Conservation (phyloP, 2,329 filamentous ascomycete genomes). For the Trichothecium roseum region DNA sequence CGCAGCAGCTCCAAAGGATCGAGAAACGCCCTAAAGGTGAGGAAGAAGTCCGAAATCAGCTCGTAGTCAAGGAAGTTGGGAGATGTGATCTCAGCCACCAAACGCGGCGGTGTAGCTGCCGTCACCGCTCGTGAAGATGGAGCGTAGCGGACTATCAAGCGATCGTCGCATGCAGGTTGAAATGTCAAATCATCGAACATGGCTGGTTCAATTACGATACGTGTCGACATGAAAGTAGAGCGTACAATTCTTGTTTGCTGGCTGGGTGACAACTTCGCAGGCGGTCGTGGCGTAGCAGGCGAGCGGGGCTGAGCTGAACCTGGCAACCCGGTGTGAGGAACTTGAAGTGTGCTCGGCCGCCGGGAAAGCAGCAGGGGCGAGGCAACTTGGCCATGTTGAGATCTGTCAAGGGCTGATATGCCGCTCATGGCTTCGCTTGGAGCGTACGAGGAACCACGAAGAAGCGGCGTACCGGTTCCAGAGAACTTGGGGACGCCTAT, state of each 20-base stretch:
- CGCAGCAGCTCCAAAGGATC: constrained; percentile 65
- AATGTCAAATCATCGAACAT: constrained; percentile 77
- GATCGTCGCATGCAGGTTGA: constrained; percentile 69
- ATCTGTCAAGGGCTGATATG: constrained; percentile 1
- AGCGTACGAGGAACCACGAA: constrained; percentile 73
- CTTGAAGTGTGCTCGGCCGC: constrained; percentile 25
- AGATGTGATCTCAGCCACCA: constrained; percentile 94
- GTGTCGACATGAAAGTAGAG: constrained; percentile 37
- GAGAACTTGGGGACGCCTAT: constrained; percentile 77
- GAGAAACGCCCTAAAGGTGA: constrained; percentile 86
- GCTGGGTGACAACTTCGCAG: too few relatives aligned
- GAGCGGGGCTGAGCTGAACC: constrained; percentile 9
- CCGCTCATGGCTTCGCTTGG: constrained; percentile 52
- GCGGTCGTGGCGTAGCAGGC: constrained; percentile 24
- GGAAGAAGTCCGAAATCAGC: constrained; percentile 91
- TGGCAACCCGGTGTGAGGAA: constrained; percentile 23
- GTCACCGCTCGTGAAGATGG: constrained; percentile 61
- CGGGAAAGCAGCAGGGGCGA: constrained; percentile 18
- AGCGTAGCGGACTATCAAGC: constrained; percentile 73
- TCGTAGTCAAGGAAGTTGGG: constrained; percentile 95
- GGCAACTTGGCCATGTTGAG: constrained; percentile 9
- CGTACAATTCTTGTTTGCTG: constrained; percentile 24
- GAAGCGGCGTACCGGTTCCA: constrained; percentile 59
- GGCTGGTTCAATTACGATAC: constrained; percentile 51
- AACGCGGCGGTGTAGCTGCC: constrained; percentile 79